These are phyloP conservation scores for Amanita rimosa DNA, from an alignment of 768 basidiomycete genomes.

Conservation along the genomic window DNA sequence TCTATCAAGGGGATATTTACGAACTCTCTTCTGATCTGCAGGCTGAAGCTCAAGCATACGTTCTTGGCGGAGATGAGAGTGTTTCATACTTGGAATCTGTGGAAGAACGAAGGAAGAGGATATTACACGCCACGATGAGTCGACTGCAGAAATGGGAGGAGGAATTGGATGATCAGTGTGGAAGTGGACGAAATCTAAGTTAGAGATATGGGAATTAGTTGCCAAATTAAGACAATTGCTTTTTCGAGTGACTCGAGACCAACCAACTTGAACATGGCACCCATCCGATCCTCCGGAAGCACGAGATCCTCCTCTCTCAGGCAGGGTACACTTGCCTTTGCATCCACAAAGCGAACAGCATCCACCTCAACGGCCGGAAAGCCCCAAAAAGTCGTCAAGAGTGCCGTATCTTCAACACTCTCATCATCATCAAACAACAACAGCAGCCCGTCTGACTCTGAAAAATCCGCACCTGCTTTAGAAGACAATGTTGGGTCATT, in stretches of 20 bases:
- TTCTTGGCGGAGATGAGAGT: constrained; percentile 38
- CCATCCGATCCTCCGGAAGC: not conserved
- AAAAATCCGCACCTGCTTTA: not conserved
- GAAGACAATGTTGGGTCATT: not conserved
- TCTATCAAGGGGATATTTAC: constrained; percentile 34
- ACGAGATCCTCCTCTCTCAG: constrained; percentile 15
- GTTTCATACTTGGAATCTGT: constrained; percentile 25
- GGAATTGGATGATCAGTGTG: constrained; percentile 62
- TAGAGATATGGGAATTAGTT: constrained; percentile 39
- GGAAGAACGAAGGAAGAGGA: constrained; percentile 44
- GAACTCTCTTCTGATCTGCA: constrained; percentile 46
- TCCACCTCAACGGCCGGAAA: constrained; percentile 17
- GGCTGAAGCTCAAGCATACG: constrained; percentile 33
- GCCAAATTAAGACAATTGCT: not conserved
- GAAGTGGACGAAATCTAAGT: constrained; percentile 27
- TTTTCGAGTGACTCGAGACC: too few species aligned
- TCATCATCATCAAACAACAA: not conserved
- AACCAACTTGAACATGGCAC: constrained; percentile 1
- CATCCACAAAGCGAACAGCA: constrained; percentile 33
- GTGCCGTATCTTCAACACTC: constrained; percentile 3
- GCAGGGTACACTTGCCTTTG: constrained; percentile 35
- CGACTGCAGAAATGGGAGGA: constrained; percentile 54
- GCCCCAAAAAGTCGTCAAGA: constrained; percentile 9
- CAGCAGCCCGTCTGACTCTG: constrained; percentile 8
- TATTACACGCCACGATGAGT: constrained; percentile 50